phyloP scores from a whole-genome alignment of 2,329 filamentous ascomycete genomes.

The Sporothrix euskadiensis region DNA sequence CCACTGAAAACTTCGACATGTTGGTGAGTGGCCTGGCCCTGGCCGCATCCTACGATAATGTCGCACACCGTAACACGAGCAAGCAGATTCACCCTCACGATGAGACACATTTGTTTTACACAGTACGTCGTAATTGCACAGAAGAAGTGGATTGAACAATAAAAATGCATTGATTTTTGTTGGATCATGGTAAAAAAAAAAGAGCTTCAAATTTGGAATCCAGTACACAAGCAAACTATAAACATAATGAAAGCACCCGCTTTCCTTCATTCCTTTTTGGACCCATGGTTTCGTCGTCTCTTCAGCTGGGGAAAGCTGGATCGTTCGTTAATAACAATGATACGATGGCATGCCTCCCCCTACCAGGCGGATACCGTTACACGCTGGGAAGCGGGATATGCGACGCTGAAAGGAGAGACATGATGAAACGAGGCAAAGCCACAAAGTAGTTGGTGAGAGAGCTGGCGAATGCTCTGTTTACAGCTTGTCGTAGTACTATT shows the following conservation, averaged over 20 bases:
- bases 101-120: not conserved
- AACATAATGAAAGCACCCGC: conserved; percentile 30
- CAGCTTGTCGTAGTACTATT: conserved; percentile 97
- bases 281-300: conserved; percentile 9
- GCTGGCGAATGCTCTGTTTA: conserved; percentile 56
- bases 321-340: not conserved
- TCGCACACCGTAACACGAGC: not conserved
- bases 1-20: not conserved
- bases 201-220: conserved; percentile 24
- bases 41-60: not conserved
- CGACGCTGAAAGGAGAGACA: conserved; percentile 1
- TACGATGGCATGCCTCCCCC: conserved; percentile 7
- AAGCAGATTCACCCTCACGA: not conserved
- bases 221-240: conserved; percentile 30
- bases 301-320: not conserved
- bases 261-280: conserved; percentile 28
- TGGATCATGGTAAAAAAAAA: conserved; percentile 23
- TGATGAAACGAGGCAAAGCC: conserved; percentile 24
- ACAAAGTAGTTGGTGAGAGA: conserved; percentile 27
- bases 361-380: not conserved
- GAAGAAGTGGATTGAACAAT: not conserved
- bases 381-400: conserved; percentile 5
- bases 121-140: not conserved
- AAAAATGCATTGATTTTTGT: not conserved
- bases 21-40: too few relatives aligned